Percentiles rank a stretch among this genome's conserved stretches.
phyloP scores from a whole-genome alignment of 345 rosid species.

The Bretschneidera sinensis region DNA sequence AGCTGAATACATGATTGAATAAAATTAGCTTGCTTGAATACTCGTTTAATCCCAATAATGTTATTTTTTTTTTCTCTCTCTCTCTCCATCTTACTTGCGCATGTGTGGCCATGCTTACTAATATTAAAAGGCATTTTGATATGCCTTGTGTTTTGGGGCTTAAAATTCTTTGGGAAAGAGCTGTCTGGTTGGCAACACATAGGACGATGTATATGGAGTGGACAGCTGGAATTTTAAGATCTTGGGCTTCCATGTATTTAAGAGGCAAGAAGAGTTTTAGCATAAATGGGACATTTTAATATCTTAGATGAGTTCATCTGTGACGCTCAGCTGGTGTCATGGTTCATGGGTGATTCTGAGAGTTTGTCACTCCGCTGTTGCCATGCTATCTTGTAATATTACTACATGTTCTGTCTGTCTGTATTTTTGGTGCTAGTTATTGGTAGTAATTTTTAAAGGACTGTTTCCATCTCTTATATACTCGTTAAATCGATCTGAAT shows the following conservation, averaged over 20 bases:
- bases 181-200: neutral
- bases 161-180: neutral
- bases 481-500: conserved; percentile 4
- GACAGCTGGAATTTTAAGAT: neutral
- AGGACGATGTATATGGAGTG: neutral
- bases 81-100: neutral
- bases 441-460: neutral
- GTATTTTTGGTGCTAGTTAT: neutral
- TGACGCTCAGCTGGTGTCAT: too few relatives aligned
- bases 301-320: neutral
- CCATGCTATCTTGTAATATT: neutral
- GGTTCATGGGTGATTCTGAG: neutral
- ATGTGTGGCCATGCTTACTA: neutral
- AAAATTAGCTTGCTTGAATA: neutral
- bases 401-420: conserved; percentile 3
- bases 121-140: neutral
- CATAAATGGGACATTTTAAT: neutral
- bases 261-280: neutral
- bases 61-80: too few relatives aligned
- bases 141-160: neutral
- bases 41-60: neutral
- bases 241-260: neutral
- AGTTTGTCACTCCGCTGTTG: neutral
- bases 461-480: neutral
- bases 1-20: neutral